Evolutionary conservation across 1,139 yeast genomes (phyloP).

Genomic region (Debaryomycetaceae sp.): DNA sequence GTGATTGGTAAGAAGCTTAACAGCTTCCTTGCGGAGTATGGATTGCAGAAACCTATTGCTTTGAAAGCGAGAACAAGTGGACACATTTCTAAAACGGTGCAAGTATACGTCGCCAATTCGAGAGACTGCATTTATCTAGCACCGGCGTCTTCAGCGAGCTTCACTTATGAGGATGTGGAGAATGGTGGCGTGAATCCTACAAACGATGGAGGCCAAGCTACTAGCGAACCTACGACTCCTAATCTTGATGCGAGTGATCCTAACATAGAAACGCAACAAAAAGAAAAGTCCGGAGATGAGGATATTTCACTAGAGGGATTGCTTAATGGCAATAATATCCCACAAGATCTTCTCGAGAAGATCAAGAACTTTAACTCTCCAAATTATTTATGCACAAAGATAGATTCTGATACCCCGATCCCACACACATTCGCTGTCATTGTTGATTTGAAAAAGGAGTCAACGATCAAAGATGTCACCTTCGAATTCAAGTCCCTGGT

Average conservation of each 20-base stretch:
- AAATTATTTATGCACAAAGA: constrained; percentile 37
- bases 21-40: constrained; percentile 33
- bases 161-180: constrained; percentile 45
- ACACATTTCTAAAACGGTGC: constrained; percentile 25
- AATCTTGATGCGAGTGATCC: constrained; percentile 1
- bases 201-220: constrained; percentile 1
- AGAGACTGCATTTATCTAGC: constrained; percentile 42
- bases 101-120: constrained; percentile 37
- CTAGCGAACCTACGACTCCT: not conserved
- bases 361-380: constrained; percentile 29
- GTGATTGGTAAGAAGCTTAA: constrained; percentile 36
- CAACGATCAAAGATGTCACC: constrained; percentile 24
- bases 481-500: constrained; percentile 33
- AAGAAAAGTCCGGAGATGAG: not conserved
- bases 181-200: constrained; percentile 28
- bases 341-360: constrained; percentile 12
- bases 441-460: constrained; percentile 36
- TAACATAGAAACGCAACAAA: not conserved
- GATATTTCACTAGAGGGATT: not conserved
- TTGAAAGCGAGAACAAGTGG: constrained; percentile 24
- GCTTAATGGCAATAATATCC: constrained; percentile 9
- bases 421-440: constrained; percentile 48
- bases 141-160: constrained; percentile 41
- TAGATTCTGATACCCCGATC: constrained; percentile 40
- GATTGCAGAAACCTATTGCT: constrained; percentile 40